Evolutionary conservation across 1,139 yeast species (phyloP).

Genomic region (Lodderomyces elongisporus): DNA sequence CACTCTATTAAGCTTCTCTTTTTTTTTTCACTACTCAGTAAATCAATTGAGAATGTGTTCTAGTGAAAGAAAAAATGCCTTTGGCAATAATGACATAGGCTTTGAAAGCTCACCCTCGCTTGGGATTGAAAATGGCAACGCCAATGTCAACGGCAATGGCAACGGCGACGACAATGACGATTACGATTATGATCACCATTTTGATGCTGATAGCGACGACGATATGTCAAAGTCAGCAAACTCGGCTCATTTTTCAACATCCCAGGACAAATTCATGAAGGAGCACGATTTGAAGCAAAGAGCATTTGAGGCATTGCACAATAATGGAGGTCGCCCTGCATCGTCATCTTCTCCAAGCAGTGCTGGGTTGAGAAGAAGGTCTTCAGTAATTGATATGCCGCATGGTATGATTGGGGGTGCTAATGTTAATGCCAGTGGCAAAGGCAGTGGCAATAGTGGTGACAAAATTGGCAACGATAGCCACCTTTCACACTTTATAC

Average conservation of each 20-base stretch:
- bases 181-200: slow-evolving; percentile 13
- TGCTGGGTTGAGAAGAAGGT: slow-evolving; percentile 2
- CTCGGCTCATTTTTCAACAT: slow-evolving; percentile 58
- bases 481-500: slow-evolving; percentile 1
- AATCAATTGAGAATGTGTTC: too few species aligned
- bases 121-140: too few species aligned
- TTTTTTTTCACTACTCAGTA: too few species aligned
- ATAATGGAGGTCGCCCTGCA: slow-evolving; percentile 7
- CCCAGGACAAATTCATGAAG: slow-evolving; percentile 61
- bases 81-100: too few species aligned
- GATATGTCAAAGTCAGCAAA: slow-evolving; percentile 27
- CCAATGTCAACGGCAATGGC: too few species aligned
- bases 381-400: slow-evolving; percentile 3
- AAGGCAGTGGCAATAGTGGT: slow-evolving; percentile 34
- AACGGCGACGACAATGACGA: too few species aligned
- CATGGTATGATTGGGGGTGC: slow-evolving; percentile 6
- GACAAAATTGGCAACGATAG: slow-evolving; percentile 19
- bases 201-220: slow-evolving; percentile 26
- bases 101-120: too few species aligned
- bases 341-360: slow-evolving; percentile 9
- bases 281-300: slow-evolving; percentile 68
- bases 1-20: too few species aligned
- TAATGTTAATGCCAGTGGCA: slow-evolving; percentile 37
- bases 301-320: slow-evolving; percentile 54
- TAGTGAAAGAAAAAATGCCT: too few species aligned